Conservation (phyloP, 2,329 filamentous ascomycete species). For the Colletotrichum trifolii region DNA sequence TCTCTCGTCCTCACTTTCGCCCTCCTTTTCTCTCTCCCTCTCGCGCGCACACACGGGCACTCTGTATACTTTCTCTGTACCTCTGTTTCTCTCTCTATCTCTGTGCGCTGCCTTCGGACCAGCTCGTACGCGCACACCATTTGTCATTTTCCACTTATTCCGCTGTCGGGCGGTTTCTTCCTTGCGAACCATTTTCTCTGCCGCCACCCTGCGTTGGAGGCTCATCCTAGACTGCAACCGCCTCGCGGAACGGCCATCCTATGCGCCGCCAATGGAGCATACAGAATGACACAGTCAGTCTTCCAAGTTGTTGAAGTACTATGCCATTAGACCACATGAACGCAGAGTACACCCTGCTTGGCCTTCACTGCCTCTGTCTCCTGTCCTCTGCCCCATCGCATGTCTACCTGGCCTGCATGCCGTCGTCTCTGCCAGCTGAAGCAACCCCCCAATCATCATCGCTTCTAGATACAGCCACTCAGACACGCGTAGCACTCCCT, state of each 20-base stretch:
- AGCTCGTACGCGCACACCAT: conserved; percentile 4
- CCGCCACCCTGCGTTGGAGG: conserved; percentile 26
- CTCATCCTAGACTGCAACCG: conserved; percentile 21
- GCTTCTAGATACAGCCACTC: conserved; percentile 27
- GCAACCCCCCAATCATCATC: conserved; percentile 21
- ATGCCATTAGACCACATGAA: conserved; percentile 24
- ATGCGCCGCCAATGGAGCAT: conserved; percentile 19
- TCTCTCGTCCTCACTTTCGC: conserved; percentile 16
- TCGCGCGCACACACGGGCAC: not conserved
- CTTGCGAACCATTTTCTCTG: conserved; percentile 5
- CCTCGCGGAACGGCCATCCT: conserved; percentile 9
- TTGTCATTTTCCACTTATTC: conserved; percentile 32
- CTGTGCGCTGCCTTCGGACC: not conserved
- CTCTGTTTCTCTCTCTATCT: conserved; percentile 9
- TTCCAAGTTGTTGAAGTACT: conserved; percentile 22
- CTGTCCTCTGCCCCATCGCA: not conserved
- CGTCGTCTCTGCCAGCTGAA: conserved; percentile 23
- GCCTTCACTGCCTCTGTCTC: conserved; percentile 13
- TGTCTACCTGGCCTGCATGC: conserved; percentile 3
- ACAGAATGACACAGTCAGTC: conserved; percentile 18
- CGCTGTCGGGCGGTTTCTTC: conserved; percentile 6
- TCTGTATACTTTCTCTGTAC: conserved; percentile 8
- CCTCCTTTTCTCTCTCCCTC: conserved; percentile 10
- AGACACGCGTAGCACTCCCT: conserved; percentile 12
- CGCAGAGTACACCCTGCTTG: conserved; percentile 23